Percentiles rank a stretch among this genome's conserved stretches.
Conservation (phyloP, 805 yeast species). For the Soucietia sequanensis region DNA sequence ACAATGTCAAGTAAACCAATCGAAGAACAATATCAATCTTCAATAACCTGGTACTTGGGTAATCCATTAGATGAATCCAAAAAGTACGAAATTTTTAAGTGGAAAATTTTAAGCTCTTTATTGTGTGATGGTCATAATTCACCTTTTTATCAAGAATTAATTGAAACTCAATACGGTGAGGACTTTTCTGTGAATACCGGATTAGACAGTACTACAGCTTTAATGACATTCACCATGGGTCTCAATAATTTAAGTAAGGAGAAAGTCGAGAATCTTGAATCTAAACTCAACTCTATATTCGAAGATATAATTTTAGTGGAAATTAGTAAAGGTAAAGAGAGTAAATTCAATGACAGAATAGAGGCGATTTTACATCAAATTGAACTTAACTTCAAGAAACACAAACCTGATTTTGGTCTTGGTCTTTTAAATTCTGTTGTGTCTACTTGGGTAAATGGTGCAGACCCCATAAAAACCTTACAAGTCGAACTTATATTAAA, state of each 20-base stretch:
- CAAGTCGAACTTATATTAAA: conserved; percentile 61
- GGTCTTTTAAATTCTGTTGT: conserved; percentile 67
- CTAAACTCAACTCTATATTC: conserved; percentile 47
- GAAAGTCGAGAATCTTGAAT: conserved; percentile 47
- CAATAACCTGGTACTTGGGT: conserved; percentile 88
- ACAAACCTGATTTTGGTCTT: conserved; percentile 88
- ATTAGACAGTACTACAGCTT: conserved; percentile 74
- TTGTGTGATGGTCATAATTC: conserved; percentile 91
- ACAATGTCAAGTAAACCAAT: conserved; percentile 49
- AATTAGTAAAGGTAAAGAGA: conserved; percentile 17
- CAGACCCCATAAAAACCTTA: conserved; percentile 70
- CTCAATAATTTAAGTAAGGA: conserved; percentile 66
- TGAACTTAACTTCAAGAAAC: conserved; percentile 80
- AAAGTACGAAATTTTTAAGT: conserved; percentile 65
- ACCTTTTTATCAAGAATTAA: conserved; percentile 79
- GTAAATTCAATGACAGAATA: conserved; percentile 44
- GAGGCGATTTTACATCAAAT: conserved; percentile 86
- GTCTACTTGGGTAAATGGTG: conserved; percentile 83
- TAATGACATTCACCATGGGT: conserved; percentile 80
- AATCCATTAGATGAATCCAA: conserved; percentile 52
- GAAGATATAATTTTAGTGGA: conserved; percentile 36
- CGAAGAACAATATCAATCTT: conserved; percentile 73
- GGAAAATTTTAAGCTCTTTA: conserved; percentile 68
- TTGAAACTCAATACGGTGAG: conserved; percentile 80
- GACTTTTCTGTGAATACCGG: conserved; percentile 90